Base-by-base conservation (phyloP, 2,329 filamentous ascomycete species). In the Thielaviopsis ethacetica region DNA sequence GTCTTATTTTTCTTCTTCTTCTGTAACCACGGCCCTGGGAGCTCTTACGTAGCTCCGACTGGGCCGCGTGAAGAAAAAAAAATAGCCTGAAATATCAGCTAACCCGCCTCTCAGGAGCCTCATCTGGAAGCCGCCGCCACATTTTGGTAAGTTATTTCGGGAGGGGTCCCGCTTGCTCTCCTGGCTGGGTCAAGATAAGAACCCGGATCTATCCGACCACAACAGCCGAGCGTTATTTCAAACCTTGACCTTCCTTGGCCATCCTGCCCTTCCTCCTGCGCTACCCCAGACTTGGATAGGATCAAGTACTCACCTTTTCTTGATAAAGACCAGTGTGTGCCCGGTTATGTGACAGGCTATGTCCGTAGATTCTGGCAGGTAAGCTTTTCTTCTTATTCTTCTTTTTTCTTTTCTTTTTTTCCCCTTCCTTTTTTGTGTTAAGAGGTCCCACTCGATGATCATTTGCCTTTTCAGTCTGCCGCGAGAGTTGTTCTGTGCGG, bases 351-450 rank as follows among this genome's bases (percentile, higher is more conserved):
- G 22, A 86, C 84, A 65, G 90, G 91, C 65, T 98, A 96, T 70
- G 91, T 98, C 49, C 84, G 93, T 60, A 81, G 93, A 44, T 97
- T 98, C 72, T 98, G 93, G 93, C 93, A 98, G 83, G 91, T 94
- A 77, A 66, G 85, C 71, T 22, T 62, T 15, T 7, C 6, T 51
- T 26, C 15, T 22, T 10, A 3, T 58, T 56, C 38, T 38, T 27
- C 56, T 56, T 52, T 49, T 41, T 24, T 49, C 53, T 22, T 41
- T 52, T 26, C 56, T 47, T 55, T 27, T 30, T 52, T 26, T 57
- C 50, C 51, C 62, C 62, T 58, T 13, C 38, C 3, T 10, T n/a
- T 44, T 44, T 10, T n/a, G 34, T 41, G n/a, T n/a, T n/a, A n/a
- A n/a, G n/a, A n/a, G n/a, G n/a, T n/a, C n/a, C n/a, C 24, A 26